A percentile compares a stretch with the other conserved stretches of the same genome.
phyloP scores from a whole-genome alignment of 495 filamentous ascomycete genomes.

The Trichodelitschia bisporula region DNA sequence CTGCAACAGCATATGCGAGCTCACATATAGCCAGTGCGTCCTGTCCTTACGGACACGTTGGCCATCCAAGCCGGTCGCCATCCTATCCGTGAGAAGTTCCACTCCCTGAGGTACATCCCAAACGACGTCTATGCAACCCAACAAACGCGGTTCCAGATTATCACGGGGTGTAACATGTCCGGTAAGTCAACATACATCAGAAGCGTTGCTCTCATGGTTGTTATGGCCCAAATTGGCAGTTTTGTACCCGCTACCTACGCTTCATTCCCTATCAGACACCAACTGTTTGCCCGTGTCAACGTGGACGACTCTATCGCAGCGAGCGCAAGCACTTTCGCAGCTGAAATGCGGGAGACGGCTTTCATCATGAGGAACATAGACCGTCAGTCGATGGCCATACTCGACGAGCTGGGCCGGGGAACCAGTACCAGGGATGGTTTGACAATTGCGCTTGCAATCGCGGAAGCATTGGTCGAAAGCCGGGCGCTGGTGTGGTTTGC shows the following conservation, averaged over 20 bases:
- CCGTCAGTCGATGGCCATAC: slow-evolving; percentile 31
- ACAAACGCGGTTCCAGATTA: slow-evolving; percentile 63
- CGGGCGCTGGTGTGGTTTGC: slow-evolving; percentile 64
- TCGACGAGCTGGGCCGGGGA: slow-evolving; percentile 84
- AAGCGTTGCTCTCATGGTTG: slow-evolving; percentile 53
- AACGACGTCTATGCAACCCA: slow-evolving; percentile 73
- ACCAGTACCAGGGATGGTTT: slow-evolving; percentile 78
- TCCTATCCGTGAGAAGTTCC: slow-evolving; percentile 58
- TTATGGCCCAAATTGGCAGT: slow-evolving; percentile 85
- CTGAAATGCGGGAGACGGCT: slow-evolving; percentile 90
- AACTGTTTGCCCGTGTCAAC: slow-evolving; percentile 70
- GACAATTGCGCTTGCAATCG: slow-evolving; percentile 67
- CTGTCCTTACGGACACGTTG: slow-evolving; percentile 46
- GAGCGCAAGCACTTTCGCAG: slow-evolving; percentile 78
- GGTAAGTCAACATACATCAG: slow-evolving; percentile 93
- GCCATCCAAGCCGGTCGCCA: slow-evolving; percentile 65
- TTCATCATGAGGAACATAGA: slow-evolving; percentile 70
- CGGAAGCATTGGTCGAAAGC: slow-evolving; percentile 52
- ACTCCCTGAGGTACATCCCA: slow-evolving; percentile 41
- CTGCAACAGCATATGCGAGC: too few relatives aligned
- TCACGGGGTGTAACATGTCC: slow-evolving; percentile 96
- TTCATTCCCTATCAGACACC: slow-evolving; percentile 51
- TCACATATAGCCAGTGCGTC: slow-evolving; percentile 39
- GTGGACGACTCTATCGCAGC: slow-evolving; percentile 73
- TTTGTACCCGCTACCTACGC: slow-evolving; percentile 77